Conservation (phyloP, 305 asterid genomes). For the Plantago coronopus region DNA sequence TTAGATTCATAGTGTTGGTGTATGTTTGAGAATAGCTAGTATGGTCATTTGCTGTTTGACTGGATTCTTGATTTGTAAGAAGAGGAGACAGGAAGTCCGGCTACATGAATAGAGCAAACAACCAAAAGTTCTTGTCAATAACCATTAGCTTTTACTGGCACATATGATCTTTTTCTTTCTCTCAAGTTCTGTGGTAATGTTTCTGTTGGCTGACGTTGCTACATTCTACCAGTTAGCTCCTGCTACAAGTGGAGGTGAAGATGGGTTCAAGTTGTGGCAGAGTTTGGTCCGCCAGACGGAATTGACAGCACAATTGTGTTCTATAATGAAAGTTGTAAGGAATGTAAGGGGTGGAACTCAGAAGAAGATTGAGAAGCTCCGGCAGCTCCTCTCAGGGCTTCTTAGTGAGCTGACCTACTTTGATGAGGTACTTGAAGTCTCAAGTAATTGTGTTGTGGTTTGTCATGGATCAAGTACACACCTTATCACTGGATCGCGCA, state of each 20-base stretch:
- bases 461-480: slow-evolving; percentile 13
- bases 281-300: slow-evolving; percentile 96
- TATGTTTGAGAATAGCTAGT: no score
- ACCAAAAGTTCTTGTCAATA: slow-evolving; percentile 6
- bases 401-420: slow-evolving; percentile 98
- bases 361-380: slow-evolving; percentile 92
- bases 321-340: slow-evolving; percentile 89
- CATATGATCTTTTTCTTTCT: slow-evolving; percentile 4
- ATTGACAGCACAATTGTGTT: slow-evolving; percentile 91
- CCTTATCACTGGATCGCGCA: no score
- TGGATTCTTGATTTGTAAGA: no score
- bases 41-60: no score
- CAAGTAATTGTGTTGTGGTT: slow-evolving; percentile 2
- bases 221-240: slow-evolving; percentile 57
- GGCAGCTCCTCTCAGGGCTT: slow-evolving; percentile 94
- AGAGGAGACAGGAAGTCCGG: background rate
- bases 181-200: slow-evolving; percentile 10
- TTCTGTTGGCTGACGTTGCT: slow-evolving; percentile 28
- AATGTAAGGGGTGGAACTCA: slow-evolving; percentile 95
- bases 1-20: no score
- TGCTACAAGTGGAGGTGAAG: slow-evolving; percentile 59
- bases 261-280: slow-evolving; percentile 92
- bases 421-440: slow-evolving; percentile 63
- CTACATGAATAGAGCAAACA: slow-evolving; percentile 5
- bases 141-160: background rate